These are phyloP conservation scores for Didymella pomorum DNA, from an alignment of 2,329 filamentous ascomycete genomes.

Conservation along the genomic window DNA sequence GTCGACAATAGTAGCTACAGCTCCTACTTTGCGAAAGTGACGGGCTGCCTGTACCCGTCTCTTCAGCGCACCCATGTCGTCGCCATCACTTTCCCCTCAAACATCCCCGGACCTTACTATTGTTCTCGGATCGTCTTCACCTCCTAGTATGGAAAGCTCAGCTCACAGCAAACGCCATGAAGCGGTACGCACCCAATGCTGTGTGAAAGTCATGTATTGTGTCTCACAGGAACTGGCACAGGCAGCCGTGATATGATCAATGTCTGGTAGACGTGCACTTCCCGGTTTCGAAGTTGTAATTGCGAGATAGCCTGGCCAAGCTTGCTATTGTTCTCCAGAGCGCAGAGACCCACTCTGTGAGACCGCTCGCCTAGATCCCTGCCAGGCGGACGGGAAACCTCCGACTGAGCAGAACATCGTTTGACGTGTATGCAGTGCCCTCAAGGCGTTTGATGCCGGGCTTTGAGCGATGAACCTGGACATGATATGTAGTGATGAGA, in stretches of 20 bases:
- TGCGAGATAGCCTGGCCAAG: slow-evolving; percentile 24
- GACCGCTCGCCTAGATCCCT: slow-evolving; percentile 18
- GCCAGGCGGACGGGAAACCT: neutral
- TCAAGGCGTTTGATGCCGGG: neutral
- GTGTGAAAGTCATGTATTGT: slow-evolving; percentile 14
- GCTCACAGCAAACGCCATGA: slow-evolving; percentile 10
- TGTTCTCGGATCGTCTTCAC: slow-evolving; percentile 30
- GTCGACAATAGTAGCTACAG: slow-evolving; percentile 11
- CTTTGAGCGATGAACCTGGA: neutral
- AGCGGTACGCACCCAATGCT: slow-evolving; percentile 9
- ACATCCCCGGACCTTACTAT: slow-evolving; percentile 30
- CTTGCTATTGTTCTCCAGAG: slow-evolving; percentile 49
- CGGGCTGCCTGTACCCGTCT: neutral
- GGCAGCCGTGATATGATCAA: slow-evolving; percentile 1
- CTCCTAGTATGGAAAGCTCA: slow-evolving; percentile 8
- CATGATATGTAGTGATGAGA: neutral
- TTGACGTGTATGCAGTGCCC: neutral
- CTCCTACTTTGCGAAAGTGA: slow-evolving; percentile 4
- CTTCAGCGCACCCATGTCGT: slow-evolving; percentile 5
- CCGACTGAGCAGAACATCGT: neutral
- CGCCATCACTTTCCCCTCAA: slow-evolving; percentile 24
- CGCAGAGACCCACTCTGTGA: slow-evolving; percentile 26
- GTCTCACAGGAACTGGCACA: slow-evolving; percentile 23
- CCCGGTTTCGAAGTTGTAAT: slow-evolving; percentile 22
- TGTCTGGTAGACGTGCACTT: slow-evolving; percentile 17